phyloP scores from a whole-genome alignment of 2,329 filamentous ascomycete species.

The Hymenoscyphus fraxineus region DNA sequence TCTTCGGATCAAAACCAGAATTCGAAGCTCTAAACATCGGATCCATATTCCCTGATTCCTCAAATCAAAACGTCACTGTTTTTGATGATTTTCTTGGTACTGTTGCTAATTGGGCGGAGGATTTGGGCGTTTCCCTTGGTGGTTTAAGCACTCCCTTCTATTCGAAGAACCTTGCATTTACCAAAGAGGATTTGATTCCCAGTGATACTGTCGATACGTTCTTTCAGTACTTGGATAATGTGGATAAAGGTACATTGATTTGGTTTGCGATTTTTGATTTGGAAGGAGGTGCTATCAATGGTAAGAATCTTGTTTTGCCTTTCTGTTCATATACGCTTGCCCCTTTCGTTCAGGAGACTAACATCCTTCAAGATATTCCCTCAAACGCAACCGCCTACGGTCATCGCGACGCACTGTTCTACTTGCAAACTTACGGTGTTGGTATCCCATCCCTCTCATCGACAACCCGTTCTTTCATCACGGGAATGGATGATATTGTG shows the following conservation, averaged over 20 bases:
- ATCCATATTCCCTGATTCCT: slow-evolving; percentile 42
- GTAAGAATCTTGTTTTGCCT: not conserved
- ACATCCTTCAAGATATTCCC: slow-evolving; percentile 39
- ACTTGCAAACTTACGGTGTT: slow-evolving; percentile 59
- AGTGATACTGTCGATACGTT: slow-evolving; percentile 44
- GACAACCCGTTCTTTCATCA: slow-evolving; percentile 48
- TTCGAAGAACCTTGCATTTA: slow-evolving; percentile 40
- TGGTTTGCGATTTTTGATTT: slow-evolving; percentile 64
- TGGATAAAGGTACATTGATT: slow-evolving; percentile 47
- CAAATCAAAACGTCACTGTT: slow-evolving; percentile 41
- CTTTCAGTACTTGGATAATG: slow-evolving; percentile 50
- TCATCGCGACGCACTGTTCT: slow-evolving; percentile 61
- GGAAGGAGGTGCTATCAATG: slow-evolving; percentile 56
- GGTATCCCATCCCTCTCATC: slow-evolving; percentile 44
- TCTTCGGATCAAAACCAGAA: slow-evolving; percentile 56
- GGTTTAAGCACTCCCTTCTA: slow-evolving; percentile 7
- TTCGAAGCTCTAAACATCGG: slow-evolving; percentile 50
- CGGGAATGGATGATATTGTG: slow-evolving; percentile 47
- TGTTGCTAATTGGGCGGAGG: slow-evolving; percentile 50
- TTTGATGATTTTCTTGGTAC: slow-evolving; percentile 61
- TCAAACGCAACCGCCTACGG: slow-evolving; percentile 56
- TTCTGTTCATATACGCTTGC: not conserved
- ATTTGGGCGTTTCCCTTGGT: slow-evolving; percentile 34
- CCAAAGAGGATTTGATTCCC: slow-evolving; percentile 45
- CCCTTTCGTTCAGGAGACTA: not conserved